Conservation (phyloP, 768 basidiomycete genomes). For the Dioszegia hungarica region DNA sequence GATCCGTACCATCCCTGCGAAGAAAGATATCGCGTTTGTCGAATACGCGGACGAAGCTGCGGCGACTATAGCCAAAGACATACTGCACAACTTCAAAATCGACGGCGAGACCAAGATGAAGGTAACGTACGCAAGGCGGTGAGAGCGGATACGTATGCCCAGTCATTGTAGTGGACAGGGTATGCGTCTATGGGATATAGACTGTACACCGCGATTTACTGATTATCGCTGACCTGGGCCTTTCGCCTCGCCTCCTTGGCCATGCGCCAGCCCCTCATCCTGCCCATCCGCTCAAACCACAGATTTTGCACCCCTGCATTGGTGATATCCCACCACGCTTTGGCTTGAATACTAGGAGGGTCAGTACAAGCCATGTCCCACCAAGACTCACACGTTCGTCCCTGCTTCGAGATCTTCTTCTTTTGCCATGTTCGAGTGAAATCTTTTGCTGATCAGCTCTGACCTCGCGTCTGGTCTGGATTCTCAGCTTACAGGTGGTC, state of each 20-base stretch:
- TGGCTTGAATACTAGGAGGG: not conserved
- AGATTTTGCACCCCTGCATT: not conserved
- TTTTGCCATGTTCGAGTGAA: no score
- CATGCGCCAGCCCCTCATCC: not conserved
- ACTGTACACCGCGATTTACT: not conserved
- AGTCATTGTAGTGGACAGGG: no score
- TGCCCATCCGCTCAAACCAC: not conserved
- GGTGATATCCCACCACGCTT: not conserved
- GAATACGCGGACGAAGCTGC: conserved; percentile 91
- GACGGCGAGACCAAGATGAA: conserved; percentile 99
- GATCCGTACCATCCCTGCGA: conserved; percentile 96
- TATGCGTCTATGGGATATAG: no score
- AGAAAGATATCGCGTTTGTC: conserved; percentile 97
- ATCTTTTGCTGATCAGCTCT: no score
- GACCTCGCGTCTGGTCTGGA: no score
- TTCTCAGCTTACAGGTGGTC: not conserved
- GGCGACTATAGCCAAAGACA: conserved; percentile 87
- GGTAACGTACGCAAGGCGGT: conserved; percentile 51
- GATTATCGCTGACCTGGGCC: not conserved
- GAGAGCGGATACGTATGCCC: not conserved
- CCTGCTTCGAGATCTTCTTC: not conserved
- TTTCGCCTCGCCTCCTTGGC: not conserved
- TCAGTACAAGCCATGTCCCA: not conserved
- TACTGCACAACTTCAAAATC: conserved; percentile 93
- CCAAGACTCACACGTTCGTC: not conserved